Base-by-base conservation (phyloP, 176 grass and related monocot species). In the Ensete ventricosum region DNA sequence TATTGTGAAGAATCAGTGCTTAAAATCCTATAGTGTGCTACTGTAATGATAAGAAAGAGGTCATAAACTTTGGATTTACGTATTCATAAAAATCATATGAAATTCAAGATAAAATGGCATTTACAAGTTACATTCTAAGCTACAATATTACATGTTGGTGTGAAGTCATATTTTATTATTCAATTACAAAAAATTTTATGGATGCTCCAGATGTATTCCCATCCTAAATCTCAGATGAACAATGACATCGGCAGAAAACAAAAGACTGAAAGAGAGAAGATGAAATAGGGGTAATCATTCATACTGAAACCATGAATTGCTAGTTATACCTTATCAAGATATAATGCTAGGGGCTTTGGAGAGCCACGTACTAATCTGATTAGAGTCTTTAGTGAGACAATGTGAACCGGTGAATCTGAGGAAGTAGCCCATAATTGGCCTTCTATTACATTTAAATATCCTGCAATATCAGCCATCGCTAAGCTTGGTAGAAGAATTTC, bases 401-500 rank as follows among this genome's bases (percentile, higher is more conserved):
- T 69, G 65, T 97, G 93, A 78, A 93, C 88, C 81, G 89, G 85
- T 77, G 93, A 97, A 88, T 97, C 93, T 77, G 89, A 92, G 27
- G 81, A 89, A 83, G 85, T 93, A 53, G 85, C 79, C 93, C 93
- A 93, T 81, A 97, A 93, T 83, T 97, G 90, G 53, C 90, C 86
- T 86, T 97, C 87, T 86, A 97, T 88, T 59, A 90, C 85, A 82
- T 75, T 78, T 79, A 97, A 85, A 90, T 88, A 97, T 9, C 87
- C 93, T 67, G 82, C 70, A 83, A 93, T 71, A 74, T 97, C 93
- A 86, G 88, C 77, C 81, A 97, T 87, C 77, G 93, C 93, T 57
- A 97, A 81, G 74, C 85, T 97, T 76, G 93, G 93, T 71, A 97
- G 77, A 88, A 97, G 89, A 11, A 80, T 86, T 24, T 83, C 83